phyloP scores from a whole-genome alignment of 140 eudicot genomes.

The Flaveria floridana region DNA sequence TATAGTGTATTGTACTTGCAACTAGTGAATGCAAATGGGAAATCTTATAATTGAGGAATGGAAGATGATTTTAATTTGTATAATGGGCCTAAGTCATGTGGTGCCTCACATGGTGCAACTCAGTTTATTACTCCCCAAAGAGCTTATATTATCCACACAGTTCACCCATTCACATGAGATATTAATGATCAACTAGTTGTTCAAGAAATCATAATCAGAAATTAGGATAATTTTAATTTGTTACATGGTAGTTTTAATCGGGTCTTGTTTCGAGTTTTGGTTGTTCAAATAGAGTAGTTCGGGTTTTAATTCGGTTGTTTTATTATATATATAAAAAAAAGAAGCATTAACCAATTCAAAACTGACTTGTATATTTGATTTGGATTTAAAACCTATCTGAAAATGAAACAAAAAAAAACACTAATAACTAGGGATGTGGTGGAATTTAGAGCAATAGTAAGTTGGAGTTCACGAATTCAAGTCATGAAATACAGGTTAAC shows the following conservation, averaged over 20 bases:
- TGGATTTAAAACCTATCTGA: background rate
- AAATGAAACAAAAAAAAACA: background rate
- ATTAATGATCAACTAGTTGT: background rate
- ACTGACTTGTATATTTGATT: no score
- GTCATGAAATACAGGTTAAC: background rate
- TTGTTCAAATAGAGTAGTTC: no score
- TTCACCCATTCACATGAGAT: background rate
- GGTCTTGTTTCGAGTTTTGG: no score
- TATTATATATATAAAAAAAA: no score
- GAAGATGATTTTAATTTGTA: constrained; percentile 23
- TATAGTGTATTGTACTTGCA: constrained; percentile 28
- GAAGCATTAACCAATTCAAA: background rate
- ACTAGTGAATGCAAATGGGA: constrained; percentile 26
- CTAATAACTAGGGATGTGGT: no score
- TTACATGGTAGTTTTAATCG: no score
- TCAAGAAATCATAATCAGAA: no score
- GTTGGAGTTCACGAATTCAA: no score
- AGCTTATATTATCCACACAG: background rate
- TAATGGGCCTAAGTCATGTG: constrained; percentile 3
- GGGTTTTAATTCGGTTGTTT: no score
- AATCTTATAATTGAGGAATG: constrained; percentile 26
- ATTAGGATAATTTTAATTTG: no score
- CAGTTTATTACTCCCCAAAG: constrained; percentile 11
- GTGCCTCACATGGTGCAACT: constrained; percentile 26
- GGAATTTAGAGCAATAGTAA: no score